Evolutionary conservation across 2,329 filamentous ascomycete species (phyloP), one percentile per base, ranked within the genome.

Genomic region (Thyridium curvatum): DNA sequence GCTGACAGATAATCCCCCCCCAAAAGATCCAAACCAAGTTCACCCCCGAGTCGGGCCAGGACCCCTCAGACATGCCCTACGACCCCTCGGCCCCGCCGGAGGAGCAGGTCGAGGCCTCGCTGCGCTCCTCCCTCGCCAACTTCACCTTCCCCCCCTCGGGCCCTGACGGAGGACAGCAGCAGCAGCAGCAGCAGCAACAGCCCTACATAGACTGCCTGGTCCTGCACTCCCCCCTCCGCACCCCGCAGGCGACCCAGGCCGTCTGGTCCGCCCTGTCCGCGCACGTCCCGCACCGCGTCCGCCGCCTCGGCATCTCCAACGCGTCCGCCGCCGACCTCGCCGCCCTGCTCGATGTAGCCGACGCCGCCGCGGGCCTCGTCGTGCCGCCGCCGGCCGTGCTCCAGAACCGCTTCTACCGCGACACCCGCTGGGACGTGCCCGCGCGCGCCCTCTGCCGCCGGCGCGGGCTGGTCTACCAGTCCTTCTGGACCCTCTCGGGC

Each of bases 1-100:
- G n/a, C n/a, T n/a, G n/a, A n/a, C n/a, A n/a, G n/a, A n/a, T 51
- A 26, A 26, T 10, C 6, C 21, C 21, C 6, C 21, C 21, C 21
- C 6, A 14, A 9, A 39, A 84, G 77, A 68, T 90, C 33, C 86
- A 94, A 71, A 90, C 86, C n/a, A 93, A 91, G 58, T 93, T 83
- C 64, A 87, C 84, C 2, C 71, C 82, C 0, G 58, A 77, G 4
- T 59, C 60, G 13, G 79, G 77, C 17, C 84, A 90, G 55, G 75
- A 82, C 51, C 64, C 64, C 16, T 59, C 61, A 31, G 69, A 77
- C 35, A 68, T 79, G 60, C 83, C 84, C 0, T 87, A 87, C 57
- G 68, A 82, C 50, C 58, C 74, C 2, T 54, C 65, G 2, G 68
- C 71, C 10, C 68, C 79, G 2, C 59, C 89, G 18, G 66, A 66